Base-by-base conservation (phyloP, 2,329 filamentous ascomycete species). In the Aspergillus cejpii region DNA sequence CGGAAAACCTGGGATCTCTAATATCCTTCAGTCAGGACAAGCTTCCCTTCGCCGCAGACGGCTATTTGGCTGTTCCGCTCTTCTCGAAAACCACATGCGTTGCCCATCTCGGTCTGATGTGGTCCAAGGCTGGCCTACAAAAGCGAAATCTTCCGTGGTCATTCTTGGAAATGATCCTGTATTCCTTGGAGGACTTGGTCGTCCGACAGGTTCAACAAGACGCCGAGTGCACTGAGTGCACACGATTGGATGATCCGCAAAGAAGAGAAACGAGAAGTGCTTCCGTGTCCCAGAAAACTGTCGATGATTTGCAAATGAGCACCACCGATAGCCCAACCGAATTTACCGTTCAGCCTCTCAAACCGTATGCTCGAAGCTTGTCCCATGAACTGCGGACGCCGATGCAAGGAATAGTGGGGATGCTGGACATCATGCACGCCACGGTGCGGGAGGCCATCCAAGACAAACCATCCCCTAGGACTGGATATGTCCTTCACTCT, bases 371-470 rank as follows among this genome's bases (percentile, higher is more conserved):
- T n/a, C 75, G 81, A 50, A 85, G 80, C 57, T 65, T 87, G 24
- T 87, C 83, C 0, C 83, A 87, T 53, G 83, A 87, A 59, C 63
- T 87, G 37, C 73, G 83, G 49, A 87, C 83, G 3, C 83, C 83
- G 1, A 85, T 87, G 82, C 83, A 87, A 62, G 83, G 83, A 33
- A 81, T 87, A 5, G 81, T 87, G 11, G 83, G 83, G 5, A 86
- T 86, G 83, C 67, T 87, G 34, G 83, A 87, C 65, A 80, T 87
- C 48, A 86, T 87, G 81, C 81, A 85, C 64, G 80, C 82, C 2
- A 85, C 81, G 2, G 80, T 86, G 2, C 74, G 83, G 46, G 83
- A 86, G 58, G 79, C 80, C 14, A 74, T 81, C 6, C 74, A 78
- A 49, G 73, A 70, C 28, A 74, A 78, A 48, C 64, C 67, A 7